Conservation (phyloP, 2,329 filamentous ascomycete species). For the Lasiodiplodia citricola region DNA sequence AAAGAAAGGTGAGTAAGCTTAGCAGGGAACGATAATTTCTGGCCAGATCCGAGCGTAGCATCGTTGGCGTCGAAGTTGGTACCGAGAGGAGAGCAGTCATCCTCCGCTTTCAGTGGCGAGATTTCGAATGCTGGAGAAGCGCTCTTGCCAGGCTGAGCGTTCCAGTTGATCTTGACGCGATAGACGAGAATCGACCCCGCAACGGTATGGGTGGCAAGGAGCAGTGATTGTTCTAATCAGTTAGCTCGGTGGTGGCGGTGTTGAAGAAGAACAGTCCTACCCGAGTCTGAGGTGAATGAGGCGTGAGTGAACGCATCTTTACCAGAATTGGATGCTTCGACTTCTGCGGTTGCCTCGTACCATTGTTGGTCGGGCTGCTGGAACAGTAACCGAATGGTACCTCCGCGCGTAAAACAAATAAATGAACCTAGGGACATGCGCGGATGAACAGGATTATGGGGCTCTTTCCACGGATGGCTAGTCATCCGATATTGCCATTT, state of each 20-base stretch:
- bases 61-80: conserved; percentile 33
- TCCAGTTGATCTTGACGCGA: conserved; percentile 77
- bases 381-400: conserved; percentile 76
- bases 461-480: conserved; percentile 69
- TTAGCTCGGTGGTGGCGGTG: conserved; percentile 28
- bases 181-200: conserved; percentile 77
- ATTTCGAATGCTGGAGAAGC: conserved; percentile 42
- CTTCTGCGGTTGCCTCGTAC: conserved; percentile 73
- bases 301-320: conserved; percentile 51
- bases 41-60: conserved; percentile 33
- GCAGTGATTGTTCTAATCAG: conserved; percentile 53
- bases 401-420: conserved; percentile 76
- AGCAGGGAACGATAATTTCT: conserved; percentile 37
- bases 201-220: conserved; percentile 71
- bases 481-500: conserved; percentile 74
- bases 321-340: conserved; percentile 74
- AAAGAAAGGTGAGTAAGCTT: conserved; percentile 75
- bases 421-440: conserved; percentile 63
- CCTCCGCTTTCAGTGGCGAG: conserved; percentile 36
- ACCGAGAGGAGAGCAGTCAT: conserved; percentile 39
- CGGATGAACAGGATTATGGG: conserved; percentile 68
- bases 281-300: conserved; percentile 66
- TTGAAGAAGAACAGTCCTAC: conserved; percentile 49
- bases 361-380: conserved; percentile 75
- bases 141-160: conserved; percentile 61